Evolutionary conservation across 2,329 filamentous ascomycete species (phyloP).

Genomic region (Alternaria alternata): DNA sequence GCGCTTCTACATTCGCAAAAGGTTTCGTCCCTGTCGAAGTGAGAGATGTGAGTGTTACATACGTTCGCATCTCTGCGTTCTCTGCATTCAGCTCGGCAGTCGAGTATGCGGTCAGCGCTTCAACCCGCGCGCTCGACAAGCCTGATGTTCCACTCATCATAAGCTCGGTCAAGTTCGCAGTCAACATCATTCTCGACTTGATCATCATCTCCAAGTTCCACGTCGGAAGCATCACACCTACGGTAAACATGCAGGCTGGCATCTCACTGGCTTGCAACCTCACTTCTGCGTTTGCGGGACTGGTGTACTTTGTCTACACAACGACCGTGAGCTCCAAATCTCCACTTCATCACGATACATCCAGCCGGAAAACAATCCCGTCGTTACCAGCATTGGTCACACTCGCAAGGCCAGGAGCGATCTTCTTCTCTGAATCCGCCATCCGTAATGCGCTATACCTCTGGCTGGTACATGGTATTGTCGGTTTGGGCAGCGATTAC

Average conservation of each 20-base stretch:
- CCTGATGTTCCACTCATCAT: conserved; percentile 75
- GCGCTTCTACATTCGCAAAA: conserved; percentile 63
- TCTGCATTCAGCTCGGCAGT: conserved; percentile 68
- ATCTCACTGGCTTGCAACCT: conserved; percentile 67
- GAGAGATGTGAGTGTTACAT: conserved; percentile 65
- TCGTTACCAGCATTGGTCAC: conserved; percentile 57
- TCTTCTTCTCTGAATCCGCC: conserved; percentile 70
- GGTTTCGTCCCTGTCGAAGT: conserved; percentile 70
- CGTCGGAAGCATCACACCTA: conserved; percentile 62
- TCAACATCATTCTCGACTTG: conserved; percentile 74
- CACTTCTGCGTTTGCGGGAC: conserved; percentile 53
- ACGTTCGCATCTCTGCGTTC: conserved; percentile 71
- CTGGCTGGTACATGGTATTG: conserved; percentile 72
- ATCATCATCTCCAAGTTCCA: conserved; percentile 73
- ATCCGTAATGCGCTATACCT: conserved; percentile 74
- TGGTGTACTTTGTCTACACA: conserved; percentile 66
- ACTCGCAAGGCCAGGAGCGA: conserved; percentile 64
- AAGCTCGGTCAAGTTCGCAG: conserved; percentile 67
- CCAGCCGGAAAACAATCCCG: conserved; percentile 2
- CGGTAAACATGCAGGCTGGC: conserved; percentile 69
- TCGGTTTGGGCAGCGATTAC: conserved; percentile 69
- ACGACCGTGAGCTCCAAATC: conserved; percentile 47
- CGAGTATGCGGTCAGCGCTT: conserved; percentile 68
- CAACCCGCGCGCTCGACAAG: conserved; percentile 71
- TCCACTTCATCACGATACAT: conserved; percentile 10